Evolutionary conservation across 306 rosid genomes (phyloP), one percentile per base, ranked within the genome.

Genomic region (Gleditsia sinensis): DNA sequence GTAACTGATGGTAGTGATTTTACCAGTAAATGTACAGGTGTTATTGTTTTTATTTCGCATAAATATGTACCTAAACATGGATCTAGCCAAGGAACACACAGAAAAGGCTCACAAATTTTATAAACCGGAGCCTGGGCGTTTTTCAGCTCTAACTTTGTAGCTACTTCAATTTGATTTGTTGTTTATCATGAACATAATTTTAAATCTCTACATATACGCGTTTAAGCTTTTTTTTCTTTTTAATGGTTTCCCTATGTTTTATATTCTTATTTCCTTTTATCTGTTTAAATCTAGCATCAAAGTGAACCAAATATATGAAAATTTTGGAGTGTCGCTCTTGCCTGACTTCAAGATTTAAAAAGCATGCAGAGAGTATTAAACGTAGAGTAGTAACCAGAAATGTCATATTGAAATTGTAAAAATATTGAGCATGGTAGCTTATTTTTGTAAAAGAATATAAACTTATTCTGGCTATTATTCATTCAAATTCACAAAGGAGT

Each of bases 1-100:
- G 23, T 72, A 25, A 36, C 23, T 72, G 71, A 43, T 60, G 74
- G 77, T 72, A 13, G 11, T 76, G 80, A 80, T 72, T 76, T 83
- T 83, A 51, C 79, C 67, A 45, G 77, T 83, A 80, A 76, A 77
- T 83, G 74, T 75, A 58, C 80, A 67, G 10, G 60, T 58, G 57
- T 21, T 19, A 9, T 5, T 28, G 6, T 49, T 67, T 20, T 4
- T 49, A 20, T 61, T 55, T 58, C 67, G 55, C 58, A 76, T 53
- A 6, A 23, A 34, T 54, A 68, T 81, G 68, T 69, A 75, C 34
- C 20, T 51, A 12, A 79, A 56, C 7, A 49, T 42, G 9, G 9
- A 19, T 56, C 12, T 5, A 50, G 24, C 27, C 65, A 1, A 21
- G 55, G 9, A 71, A 19, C 25, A 19, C 25, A 50, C 6, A 49